A percentile compares a stretch with the other conserved stretches of the same genome.
Evolutionary conservation across 2,329 filamentous ascomycete species (phyloP).

Genomic region (Aspergillus sp.): DNA sequence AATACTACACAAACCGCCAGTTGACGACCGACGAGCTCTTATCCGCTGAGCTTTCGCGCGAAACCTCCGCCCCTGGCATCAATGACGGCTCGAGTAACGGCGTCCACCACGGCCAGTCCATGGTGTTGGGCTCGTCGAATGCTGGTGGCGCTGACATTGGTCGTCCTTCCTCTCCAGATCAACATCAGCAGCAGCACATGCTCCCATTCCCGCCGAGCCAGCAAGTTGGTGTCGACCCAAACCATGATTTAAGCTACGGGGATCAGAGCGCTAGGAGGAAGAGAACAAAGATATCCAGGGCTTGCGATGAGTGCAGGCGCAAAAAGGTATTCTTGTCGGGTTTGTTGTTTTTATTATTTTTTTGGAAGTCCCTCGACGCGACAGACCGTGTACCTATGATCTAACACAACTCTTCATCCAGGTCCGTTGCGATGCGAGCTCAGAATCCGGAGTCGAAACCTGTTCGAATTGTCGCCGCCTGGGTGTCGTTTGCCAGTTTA

Average conservation of each 20-base stretch:
- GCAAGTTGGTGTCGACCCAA: slow-evolving; percentile 46
- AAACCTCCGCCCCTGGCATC: slow-evolving; percentile 46
- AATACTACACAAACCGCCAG: slow-evolving; percentile 45
- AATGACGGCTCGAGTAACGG: slow-evolving; percentile 40
- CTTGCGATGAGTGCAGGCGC: slow-evolving; percentile 83
- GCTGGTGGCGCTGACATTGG: slow-evolving; percentile 36
- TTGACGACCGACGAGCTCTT: slow-evolving; percentile 49
- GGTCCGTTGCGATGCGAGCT: slow-evolving; percentile 81
- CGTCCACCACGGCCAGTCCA: slow-evolving; percentile 42
- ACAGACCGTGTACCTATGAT: slow-evolving; percentile 13
- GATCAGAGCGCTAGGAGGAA: slow-evolving; percentile 70
- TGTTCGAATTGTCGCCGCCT: slow-evolving; percentile 81
- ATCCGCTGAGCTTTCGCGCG: slow-evolving; percentile 48
- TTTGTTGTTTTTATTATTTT: slow-evolving; percentile 11
- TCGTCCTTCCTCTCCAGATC: slow-evolving; percentile 38
- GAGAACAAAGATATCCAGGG: slow-evolving; percentile 80
- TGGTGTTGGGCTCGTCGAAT: slow-evolving; percentile 40
- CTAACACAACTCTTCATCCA: slow-evolving; percentile 29
- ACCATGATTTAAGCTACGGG: slow-evolving; percentile 52
- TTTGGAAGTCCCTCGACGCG: slow-evolving; percentile 12
- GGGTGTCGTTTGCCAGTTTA: slow-evolving; percentile 77
- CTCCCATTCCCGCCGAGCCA: slow-evolving; percentile 45
- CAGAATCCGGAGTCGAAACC: slow-evolving; percentile 69
- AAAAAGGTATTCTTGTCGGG: slow-evolving; percentile 62
- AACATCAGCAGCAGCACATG: slow-evolving; percentile 42